These are phyloP conservation scores for Huntiella omanensis DNA, from an alignment of 2,329 filamentous ascomycete genomes.

Conservation along the genomic window DNA sequence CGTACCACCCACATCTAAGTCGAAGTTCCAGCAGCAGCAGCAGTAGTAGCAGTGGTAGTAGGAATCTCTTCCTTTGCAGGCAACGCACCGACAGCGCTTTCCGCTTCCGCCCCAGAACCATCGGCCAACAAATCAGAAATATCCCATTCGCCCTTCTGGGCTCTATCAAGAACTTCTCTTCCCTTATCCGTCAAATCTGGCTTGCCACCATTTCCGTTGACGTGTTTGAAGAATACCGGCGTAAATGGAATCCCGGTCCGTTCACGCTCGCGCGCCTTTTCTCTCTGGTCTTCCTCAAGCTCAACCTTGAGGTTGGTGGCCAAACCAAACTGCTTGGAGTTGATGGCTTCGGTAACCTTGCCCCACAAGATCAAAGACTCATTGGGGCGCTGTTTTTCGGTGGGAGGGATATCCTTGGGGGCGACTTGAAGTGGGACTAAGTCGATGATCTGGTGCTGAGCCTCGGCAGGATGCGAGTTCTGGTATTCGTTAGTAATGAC, in stretches of 20 bases:
- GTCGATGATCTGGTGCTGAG: slow-evolving; percentile 65
- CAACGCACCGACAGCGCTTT: slow-evolving; percentile 7
- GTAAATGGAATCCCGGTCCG: slow-evolving; percentile 50
- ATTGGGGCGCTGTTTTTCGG: slow-evolving; percentile 63
- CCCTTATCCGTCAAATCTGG: slow-evolving; percentile 37
- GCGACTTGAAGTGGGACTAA: slow-evolving; percentile 65
- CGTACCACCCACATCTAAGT: not conserved
- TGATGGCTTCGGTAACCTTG: slow-evolving; percentile 70
- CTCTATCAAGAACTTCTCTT: slow-evolving; percentile 28
- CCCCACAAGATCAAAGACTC: slow-evolving; percentile 82
- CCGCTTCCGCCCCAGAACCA: slow-evolving; percentile 6
- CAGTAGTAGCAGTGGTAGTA: not conserved
- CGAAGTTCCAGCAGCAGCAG: not conserved
- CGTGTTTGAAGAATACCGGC: slow-evolving; percentile 69
- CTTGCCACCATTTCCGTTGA: slow-evolving; percentile 34
- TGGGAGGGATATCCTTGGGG: slow-evolving; percentile 60
- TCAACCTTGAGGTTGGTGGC: slow-evolving; percentile 80
- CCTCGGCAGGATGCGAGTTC: slow-evolving; percentile 32
- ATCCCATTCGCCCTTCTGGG: slow-evolving; percentile 34
- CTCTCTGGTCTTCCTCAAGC: slow-evolving; percentile 74
- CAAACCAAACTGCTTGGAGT: slow-evolving; percentile 60
- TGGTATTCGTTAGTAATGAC: slow-evolving; percentile 12
- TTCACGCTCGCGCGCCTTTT: slow-evolving; percentile 67
- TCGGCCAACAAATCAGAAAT: slow-evolving; percentile 24
- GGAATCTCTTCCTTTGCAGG: not conserved